These are phyloP conservation scores for Blumeria graminis DNA, from an alignment of 2,329 filamentous ascomycete genomes.

Conservation along the genomic window DNA sequence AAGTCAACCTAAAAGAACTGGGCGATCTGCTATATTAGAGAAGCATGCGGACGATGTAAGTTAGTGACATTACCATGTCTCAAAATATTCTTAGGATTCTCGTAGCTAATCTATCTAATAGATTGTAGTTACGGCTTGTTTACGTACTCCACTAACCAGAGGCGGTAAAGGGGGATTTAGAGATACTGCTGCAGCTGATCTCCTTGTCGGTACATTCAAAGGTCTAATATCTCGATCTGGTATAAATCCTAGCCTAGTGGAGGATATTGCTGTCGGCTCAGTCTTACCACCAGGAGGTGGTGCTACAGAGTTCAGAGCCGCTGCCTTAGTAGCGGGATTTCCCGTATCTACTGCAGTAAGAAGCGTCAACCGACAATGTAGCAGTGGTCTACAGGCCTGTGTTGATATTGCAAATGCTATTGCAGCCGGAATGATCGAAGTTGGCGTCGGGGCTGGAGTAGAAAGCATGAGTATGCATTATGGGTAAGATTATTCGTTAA, in stretches of 20 bases:
- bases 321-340: constrained; percentile 74
- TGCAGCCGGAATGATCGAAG: constrained; percentile 73
- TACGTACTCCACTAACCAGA: constrained; percentile 79
- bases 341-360: constrained; percentile 66
- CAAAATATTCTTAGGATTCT: background rate
- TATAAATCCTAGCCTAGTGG: constrained; percentile 69
- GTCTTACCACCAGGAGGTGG: constrained; percentile 84
- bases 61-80: background rate
- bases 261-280: constrained; percentile 79
- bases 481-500: constrained; percentile 30
- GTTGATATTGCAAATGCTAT: constrained; percentile 91
- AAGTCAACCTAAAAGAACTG: constrained; percentile 2
- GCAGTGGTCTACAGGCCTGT: constrained; percentile 73
- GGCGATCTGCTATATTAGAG: constrained; percentile 23
- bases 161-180: constrained; percentile 89
- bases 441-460: constrained; percentile 82
- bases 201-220: constrained; percentile 64
- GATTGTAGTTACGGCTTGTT: constrained; percentile 78
- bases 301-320: constrained; percentile 90
- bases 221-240: constrained; percentile 61
- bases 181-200: constrained; percentile 69
- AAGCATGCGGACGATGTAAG: constrained; percentile 44
- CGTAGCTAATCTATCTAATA: constrained; percentile 14
- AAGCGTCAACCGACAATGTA: constrained; percentile 83
- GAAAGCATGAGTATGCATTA: constrained; percentile 93